Percentiles rank a stretch among this genome's conserved stretches.
Conservation (phyloP, 345 rosid species). For the Laguncularia racemosa region DNA sequence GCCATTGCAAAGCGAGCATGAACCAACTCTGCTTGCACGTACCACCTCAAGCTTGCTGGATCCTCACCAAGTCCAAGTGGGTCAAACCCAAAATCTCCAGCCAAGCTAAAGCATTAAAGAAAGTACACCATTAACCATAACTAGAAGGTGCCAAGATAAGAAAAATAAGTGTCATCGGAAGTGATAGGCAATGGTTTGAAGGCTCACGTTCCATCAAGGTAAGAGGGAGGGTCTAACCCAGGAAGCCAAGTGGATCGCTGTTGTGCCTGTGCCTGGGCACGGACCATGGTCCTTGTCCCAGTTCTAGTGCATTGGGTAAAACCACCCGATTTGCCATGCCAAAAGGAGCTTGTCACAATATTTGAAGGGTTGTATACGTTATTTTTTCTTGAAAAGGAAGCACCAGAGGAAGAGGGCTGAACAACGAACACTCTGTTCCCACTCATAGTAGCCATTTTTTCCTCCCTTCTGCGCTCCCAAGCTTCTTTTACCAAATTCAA, state of each 20-base stretch:
- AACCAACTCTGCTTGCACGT: constrained; percentile 91
- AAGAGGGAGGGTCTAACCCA: constrained; percentile 81
- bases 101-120: constrained; percentile 31
- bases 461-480: background rate
- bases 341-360: background rate
- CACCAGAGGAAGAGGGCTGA: constrained; percentile 2
- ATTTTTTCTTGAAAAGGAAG: constrained; percentile 3
- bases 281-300: constrained; percentile 14
- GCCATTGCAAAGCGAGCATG: constrained; percentile 93
- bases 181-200: background rate
- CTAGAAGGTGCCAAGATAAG: background rate
- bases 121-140: background rate
- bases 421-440: constrained; percentile 2
- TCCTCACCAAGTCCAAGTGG: constrained; percentile 94
- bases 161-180: background rate
- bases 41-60: constrained; percentile 87
- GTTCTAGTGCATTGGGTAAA: background rate
- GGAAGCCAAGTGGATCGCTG: constrained; percentile 95
- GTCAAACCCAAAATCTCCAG: constrained; percentile 90
- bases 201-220: constrained; percentile 84
- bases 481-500: no score
- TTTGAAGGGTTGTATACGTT: background rate
- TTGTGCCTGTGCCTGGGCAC: constrained; percentile 56
- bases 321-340: background rate
- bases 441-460: constrained; percentile 3